phyloP scores from a whole-genome alignment of 1,139 yeast genomes.

The Kazachstania sp. region DNA sequence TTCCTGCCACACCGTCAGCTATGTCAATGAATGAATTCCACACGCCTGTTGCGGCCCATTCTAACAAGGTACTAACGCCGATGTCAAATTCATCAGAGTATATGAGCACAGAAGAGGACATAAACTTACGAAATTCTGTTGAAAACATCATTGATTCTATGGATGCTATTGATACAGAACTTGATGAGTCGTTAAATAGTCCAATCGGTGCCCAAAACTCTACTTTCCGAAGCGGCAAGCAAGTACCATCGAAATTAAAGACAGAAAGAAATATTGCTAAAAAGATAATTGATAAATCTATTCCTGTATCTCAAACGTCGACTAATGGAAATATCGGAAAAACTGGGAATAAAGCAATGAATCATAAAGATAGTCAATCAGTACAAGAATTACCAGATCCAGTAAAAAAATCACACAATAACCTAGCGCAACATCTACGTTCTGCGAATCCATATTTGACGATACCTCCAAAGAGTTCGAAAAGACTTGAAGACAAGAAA shows the following conservation, averaged over 20 bases:
- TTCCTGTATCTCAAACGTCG: too few relatives aligned
- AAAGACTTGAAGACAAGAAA: not conserved
- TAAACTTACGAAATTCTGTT: slow-evolving; percentile 1
- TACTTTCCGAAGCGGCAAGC: not conserved
- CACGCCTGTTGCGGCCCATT: not conserved
- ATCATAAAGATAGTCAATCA: too few relatives aligned
- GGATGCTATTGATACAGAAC: not conserved
- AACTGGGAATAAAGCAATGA: not conserved
- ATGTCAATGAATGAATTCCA: not conserved
- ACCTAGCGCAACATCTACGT: slow-evolving; percentile 20
- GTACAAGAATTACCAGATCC: not conserved
- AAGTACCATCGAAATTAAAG: not conserved
- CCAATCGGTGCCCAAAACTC: not conserved
- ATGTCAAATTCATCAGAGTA: slow-evolving; percentile 5
- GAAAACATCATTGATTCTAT: slow-evolving; percentile 3
- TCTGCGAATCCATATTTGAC: slow-evolving; percentile 20
- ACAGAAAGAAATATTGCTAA: not conserved
- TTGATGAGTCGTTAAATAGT: not conserved
- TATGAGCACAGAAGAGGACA: slow-evolving; percentile 5
- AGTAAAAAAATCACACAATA: slow-evolving; percentile 1
- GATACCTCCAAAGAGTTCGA: not conserved
- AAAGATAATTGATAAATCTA: not conserved
- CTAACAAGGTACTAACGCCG: not conserved
- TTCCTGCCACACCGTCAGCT: not conserved
- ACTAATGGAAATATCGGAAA: not conserved